Evolutionary conservation across 2,329 filamentous ascomycete genomes (phyloP).

Genomic region (Colletotrichum spinosum): DNA sequence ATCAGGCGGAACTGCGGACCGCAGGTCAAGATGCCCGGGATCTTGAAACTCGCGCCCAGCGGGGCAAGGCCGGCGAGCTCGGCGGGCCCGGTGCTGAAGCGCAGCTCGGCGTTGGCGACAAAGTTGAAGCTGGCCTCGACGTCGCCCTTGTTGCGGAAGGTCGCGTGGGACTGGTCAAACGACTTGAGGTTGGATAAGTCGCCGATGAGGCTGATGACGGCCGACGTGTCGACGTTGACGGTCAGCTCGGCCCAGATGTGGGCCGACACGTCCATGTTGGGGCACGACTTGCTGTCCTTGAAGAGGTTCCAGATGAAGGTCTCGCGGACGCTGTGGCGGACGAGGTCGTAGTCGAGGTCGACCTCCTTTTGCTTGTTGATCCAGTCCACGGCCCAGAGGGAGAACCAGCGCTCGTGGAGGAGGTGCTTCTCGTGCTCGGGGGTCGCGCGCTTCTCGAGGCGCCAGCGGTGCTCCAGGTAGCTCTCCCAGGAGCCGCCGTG

Average conservation of each 20-base stretch:
- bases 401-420: conserved; percentile 39
- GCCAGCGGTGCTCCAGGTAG: conserved; percentile 15
- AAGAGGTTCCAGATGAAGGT: conserved; percentile 14
- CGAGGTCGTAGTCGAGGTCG: conserved; percentile 18
- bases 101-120: conserved; percentile 25
- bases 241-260: conserved; percentile 16
- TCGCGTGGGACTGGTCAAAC: conserved; percentile 29
- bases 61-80: conserved; percentile 40
- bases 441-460: conserved; percentile 26
- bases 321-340: conserved; percentile 20
- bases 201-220: conserved; percentile 31
- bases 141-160: conserved; percentile 35
- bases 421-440: conserved; percentile 29
- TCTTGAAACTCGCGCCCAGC: conserved; percentile 43
- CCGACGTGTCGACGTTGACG: conserved; percentile 29
- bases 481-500: conserved; percentile 31
- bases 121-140: conserved; percentile 27
- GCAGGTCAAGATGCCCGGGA: conserved; percentile 46
- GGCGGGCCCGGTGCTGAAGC: conserved; percentile 33
- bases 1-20: conserved; percentile 45
- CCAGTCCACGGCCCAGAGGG: conserved; percentile 28
- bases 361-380: conserved; percentile 22
- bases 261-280: conserved; percentile 8
- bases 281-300: conserved; percentile 19
- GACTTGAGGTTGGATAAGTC: conserved; percentile 26